A percentile compares a stretch with the other conserved stretches of the same genome.
These are phyloP conservation scores for Tardiomyces blankii DNA, from an alignment of 1,139 yeast genomes.

Conservation along the genomic window DNA sequence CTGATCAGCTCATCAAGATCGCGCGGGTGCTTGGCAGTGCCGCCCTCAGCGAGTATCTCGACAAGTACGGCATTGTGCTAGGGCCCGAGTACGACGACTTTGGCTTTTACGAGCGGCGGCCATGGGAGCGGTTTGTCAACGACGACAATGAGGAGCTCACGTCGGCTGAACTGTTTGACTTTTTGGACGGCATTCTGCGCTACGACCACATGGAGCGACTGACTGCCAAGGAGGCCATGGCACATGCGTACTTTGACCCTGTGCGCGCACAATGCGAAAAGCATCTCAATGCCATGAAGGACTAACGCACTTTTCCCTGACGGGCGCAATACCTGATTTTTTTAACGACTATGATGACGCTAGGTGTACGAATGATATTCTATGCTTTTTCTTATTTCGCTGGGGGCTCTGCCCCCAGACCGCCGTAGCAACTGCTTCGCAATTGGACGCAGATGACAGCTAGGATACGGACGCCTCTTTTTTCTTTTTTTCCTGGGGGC, in stretches of 20 bases:
- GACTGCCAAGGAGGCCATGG: conserved; percentile 89
- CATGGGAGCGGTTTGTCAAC: conserved; percentile 73
- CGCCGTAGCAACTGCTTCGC: no score
- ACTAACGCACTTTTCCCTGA: no score
- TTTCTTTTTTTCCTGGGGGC: no score
- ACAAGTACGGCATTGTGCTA: conserved; percentile 59
- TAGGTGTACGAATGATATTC: no score
- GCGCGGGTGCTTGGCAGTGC: conserved; percentile 85
- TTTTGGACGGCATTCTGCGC: conserved; percentile 64
- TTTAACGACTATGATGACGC: no score
- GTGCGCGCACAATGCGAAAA: conserved; percentile 9
- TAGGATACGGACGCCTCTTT: no score
- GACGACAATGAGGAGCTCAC: conserved; percentile 58
- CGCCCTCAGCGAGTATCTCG: conserved; percentile 56
- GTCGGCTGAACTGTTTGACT: conserved; percentile 58
- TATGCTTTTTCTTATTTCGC: no score
- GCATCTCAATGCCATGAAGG: conserved; percentile 1
- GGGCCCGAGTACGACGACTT: conserved; percentile 71
- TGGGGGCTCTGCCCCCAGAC: no score
- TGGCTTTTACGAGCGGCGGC: conserved; percentile 63
- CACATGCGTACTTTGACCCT: conserved; percentile 50
- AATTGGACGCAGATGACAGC: no score
- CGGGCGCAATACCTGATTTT: no score
- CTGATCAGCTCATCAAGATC: conserved; percentile 87
- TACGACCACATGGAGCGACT: conserved; percentile 85